Evolutionary conservation across 1,139 yeast species (phyloP), one percentile per base, ranked within the genome.

Genomic region (Diutina siamensis): DNA sequence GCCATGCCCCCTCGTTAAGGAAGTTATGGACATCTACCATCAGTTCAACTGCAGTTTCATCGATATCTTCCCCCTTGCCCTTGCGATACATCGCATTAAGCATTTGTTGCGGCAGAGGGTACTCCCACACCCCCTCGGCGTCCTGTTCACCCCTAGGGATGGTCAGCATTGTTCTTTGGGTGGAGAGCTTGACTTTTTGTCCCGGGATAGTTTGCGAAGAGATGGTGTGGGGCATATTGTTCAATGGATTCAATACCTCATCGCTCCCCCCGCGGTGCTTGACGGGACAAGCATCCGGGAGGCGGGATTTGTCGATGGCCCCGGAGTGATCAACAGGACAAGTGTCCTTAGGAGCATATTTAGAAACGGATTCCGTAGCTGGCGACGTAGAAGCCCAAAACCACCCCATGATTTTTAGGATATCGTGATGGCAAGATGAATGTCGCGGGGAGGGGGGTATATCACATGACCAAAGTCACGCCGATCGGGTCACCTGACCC

Each of bases 71-170:
- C 28, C 81, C 86, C 57, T 88, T 88, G 13, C 97, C 96, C 64
- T 92, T 92, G 52, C 92, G 77, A 41, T 88, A 67, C 97, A 92
- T 92, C 22, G 99, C 99, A 59, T 89, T 89, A 52, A 88, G 79
- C 98, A 92, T 94, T 61, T 92, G 98, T 62, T 92, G 98, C 1
- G 99, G 98, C 2, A 96, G 87, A 2, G 99, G 99, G 60, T 94
- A 92, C 62, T 92, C 98, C 99, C 99, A 92, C 44, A 81, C 78
- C 0, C 94, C 89, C 50, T 76, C 76, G 22, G 67, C 73, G 3
- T 67, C 69, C n/a, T 63, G 59, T 35, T 72, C 76, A 22, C 97
- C 97, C 52, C 87, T 74, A 18, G 99, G 98, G 48, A 92, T 92
- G 3, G 88, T 67, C 10, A 96, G 86, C 40, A 81, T 63, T 3